Base-by-base conservation (phyloP, 768 basidiomycete genomes). In the Podaxis sp. region DNA sequence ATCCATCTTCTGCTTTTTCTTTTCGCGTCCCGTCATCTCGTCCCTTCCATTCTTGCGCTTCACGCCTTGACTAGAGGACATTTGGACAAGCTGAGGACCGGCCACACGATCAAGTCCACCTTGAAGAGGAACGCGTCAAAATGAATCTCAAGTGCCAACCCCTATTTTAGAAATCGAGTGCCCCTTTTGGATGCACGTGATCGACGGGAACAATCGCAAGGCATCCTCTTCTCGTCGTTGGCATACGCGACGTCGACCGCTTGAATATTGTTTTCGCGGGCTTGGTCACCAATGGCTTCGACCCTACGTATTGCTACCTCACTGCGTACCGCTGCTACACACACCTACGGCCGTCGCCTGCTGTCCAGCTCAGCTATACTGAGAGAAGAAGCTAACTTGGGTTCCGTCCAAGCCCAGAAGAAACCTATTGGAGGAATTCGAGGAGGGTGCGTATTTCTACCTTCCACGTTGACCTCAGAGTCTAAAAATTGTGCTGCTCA, bases 381-480 rank as follows among this genome's bases (percentile, higher is more conserved):
- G 33, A 48, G 54, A 48, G 55, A 63, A 22, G 61, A 75, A 52
- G 76, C 85, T 40, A 85, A 84, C 64, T 70, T 88, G 53, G 88
- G 88, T 15, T 74, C 80, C 1, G 73, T 84, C 36, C 80, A 82
- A 22, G 78, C 76, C 13, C 84, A 84, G 65, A 91, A 86, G 80
- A 89, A 84, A 76, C 92, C 92, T 4, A 79, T 94, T 67, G 92
- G 92, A 52, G 87, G 85, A 58, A 83, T 88, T 70, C 83, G 85
- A 66, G 85, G 87, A 73, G 87, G 87, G 87, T 86, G 63, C 69
- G 78, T 68, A 63, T 19, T 39, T 56, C 57, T 17, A 56, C 40
- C 13, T 19, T 28, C 42, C 42, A 57, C 54, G 39, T 19, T 36
- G 5, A 13, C 15, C 28, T n/a, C 26, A 24, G 11, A 33, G 5